Evolutionary conservation across 2,329 filamentous ascomycete species (phyloP), one percentile per base, ranked within the genome.

Genomic region (Fusarium pseudonygamai): DNA sequence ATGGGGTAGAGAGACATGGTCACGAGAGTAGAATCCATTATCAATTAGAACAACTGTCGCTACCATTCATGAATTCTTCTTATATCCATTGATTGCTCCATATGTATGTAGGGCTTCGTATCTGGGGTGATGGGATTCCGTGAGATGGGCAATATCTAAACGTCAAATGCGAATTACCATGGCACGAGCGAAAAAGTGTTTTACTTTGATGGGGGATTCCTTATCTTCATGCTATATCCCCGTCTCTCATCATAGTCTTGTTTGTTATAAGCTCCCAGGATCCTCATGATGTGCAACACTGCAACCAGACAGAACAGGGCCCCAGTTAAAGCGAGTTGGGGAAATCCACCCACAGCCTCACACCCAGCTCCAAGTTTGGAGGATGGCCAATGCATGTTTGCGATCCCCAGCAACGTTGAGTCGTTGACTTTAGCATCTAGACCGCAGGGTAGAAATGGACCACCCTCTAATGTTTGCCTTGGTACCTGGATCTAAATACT

Each of bases 271-370:
- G 52, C 62, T 47, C 58, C 53, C 28, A 36, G 50, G 62, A 68
- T 74, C 71, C 43, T 71, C 71, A 55, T 36, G 67, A 61, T 56
- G 64, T 67, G 55, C 69, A 73, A 46, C 63, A 49, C 36, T 42
- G 45, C 39, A 67, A 69, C 65, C 56, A 34, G 30, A 26, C 56
- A 50, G 32, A 36, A 26, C 49, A 20, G n/a, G 52, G 67, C 71
- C 67, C 71, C 62, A 45, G 45, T 43, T 52, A 28, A 64, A 53
- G 43, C 42, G 56, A 56, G 40, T 50, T 67, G 67, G 62, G 67
- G 61, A 68, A 52, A 56, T 56, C 50, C 47, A 50, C 28, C 34
- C 53, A 39, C 53, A 72, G 67, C 62, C 55, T 70, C 64, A 73
- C 53, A 46, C 60, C 71, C 46, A 71, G 24, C 58, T 60, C 55